Evolutionary conservation across 306 rosid species (phyloP), one percentile per base, ranked within the genome.

Genomic region (Cyamopsis tetragonoloba): DNA sequence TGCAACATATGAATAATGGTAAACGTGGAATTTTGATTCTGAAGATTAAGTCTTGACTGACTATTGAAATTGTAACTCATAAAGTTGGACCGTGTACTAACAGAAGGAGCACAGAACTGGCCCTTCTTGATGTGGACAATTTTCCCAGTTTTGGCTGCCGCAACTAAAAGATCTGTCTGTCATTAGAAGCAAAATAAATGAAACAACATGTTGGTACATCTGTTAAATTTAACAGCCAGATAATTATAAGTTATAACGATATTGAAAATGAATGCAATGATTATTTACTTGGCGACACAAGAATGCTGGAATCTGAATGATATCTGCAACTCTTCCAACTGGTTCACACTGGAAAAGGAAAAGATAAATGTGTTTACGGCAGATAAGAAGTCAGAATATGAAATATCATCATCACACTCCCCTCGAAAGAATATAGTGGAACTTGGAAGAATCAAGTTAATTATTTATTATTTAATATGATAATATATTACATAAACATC

Each of bases 271-370:
- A 47, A 62, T 4, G n/a, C 27, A 53, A 77, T 20, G 38, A 14
- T 39, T 15, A 55, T 41, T 46, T 72, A 93, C 95, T 86, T 93
- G 98, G 22, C 95, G 98, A 67, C 97, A 93, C 62, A 88, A 73
- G 83, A 93, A 93, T 68, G 98, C 97, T 72, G 97, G 98, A 83
- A 89, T 93, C 85, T 89, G 98, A 81, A 93, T 93, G 63, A 93
- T 81, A 73, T 88, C 97, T 64, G 95, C 98, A 76, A 93, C 98
- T 82, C 58, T 89, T 68, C 96, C 97, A 74, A 89, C 98, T 80
- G 84, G 26, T 82, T 89, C 98, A 64, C 97, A 89, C 98, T 93
- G 79, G 53, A 17, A 63, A 80, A 73, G 42, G 59, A 60, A 67
- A 72, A 54, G 53, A 66, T 64, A 34, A 39, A 59, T 43, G 28